Evolutionary conservation across 192 early-diverging fungal species (phyloP).

Genomic region (Obelidium mucronatum): DNA sequence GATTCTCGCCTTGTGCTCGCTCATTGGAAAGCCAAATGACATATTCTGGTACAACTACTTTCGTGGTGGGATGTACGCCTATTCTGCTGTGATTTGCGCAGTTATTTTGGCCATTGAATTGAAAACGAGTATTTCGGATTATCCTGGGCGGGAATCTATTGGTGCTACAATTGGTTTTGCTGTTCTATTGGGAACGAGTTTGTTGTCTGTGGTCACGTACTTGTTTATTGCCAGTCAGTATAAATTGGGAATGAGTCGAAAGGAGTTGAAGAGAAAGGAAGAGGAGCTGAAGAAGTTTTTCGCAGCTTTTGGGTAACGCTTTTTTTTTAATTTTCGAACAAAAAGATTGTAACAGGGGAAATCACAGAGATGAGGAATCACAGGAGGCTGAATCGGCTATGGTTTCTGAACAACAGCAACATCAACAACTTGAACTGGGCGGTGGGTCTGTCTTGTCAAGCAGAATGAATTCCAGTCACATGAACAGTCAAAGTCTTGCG

Average conservation of each 20-base stretch:
- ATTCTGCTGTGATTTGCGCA: neutral
- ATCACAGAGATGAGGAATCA: too few relatives aligned
- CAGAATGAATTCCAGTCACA: too few relatives aligned
- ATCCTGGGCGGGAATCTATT: neutral
- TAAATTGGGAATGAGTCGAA: neutral
- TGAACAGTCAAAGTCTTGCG: too few relatives aligned
- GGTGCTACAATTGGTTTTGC: neutral
- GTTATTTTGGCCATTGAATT: conserved; percentile 1
- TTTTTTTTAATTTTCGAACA: too few relatives aligned
- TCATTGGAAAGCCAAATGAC: conserved; percentile 13
- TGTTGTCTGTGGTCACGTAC: neutral
- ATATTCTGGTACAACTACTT: conserved; percentile 3
- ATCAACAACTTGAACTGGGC: too few relatives aligned
- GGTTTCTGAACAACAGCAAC: too few relatives aligned
- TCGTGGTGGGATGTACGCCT: conserved; percentile 1
- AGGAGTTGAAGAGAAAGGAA: neutral
- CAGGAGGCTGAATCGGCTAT: too few relatives aligned
- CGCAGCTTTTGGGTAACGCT: conserved; percentile 27
- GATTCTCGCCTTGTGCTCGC: neutral
- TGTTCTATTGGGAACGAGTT: neutral
- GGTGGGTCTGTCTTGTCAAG: too few relatives aligned
- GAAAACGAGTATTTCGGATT: neutral
- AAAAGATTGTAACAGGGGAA: too few relatives aligned
- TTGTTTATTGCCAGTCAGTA: neutral
- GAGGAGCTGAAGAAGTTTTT: conserved; percentile 27